Evolutionary conservation across 176 grass and related monocot species (phyloP).

Genomic region (Hyparrhenia diplandra): DNA sequence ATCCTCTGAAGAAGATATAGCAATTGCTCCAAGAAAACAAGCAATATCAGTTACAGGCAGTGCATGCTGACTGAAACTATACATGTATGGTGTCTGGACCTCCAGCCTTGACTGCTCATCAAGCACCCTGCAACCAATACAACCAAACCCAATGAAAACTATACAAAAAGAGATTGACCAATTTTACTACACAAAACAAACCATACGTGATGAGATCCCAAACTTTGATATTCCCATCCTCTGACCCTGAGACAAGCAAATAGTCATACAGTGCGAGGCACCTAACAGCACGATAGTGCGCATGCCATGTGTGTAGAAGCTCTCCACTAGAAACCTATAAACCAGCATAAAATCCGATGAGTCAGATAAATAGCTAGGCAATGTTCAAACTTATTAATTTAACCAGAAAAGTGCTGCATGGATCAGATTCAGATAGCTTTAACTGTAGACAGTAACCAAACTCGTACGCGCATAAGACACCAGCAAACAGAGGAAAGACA

Average conservation of each 20-base stretch:
- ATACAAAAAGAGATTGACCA: conserved; percentile 6
- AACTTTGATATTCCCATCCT: conserved; percentile 71
- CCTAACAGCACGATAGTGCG: conserved; percentile 74
- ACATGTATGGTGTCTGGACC: conserved; percentile 39
- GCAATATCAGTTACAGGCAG: conserved; percentile 69
- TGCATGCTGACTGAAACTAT: conserved; percentile 67
- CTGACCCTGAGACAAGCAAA: conserved; percentile 70
- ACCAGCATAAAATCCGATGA: background rate
- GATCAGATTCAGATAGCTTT: background rate
- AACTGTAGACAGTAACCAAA: conserved; percentile 9
- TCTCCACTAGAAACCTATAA: conserved; percentile 71
- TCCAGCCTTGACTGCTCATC: conserved; percentile 55
- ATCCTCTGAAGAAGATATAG: conserved; percentile 80
- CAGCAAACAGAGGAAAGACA: background rate
- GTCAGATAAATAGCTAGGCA: background rate
- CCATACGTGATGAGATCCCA: conserved; percentile 89
- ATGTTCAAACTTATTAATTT: background rate
- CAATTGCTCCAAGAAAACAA: conserved; percentile 61
- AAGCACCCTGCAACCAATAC: conserved; percentile 59
- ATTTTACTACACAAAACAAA: conserved; percentile 19
- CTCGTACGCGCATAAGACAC: too few relatives aligned
- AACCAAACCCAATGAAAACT: conserved; percentile 13
- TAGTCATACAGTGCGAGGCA: conserved; percentile 73
- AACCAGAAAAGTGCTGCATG: background rate
- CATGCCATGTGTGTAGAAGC: conserved; percentile 70